Percentiles rank a stretch among this genome's conserved stretches.
Evolutionary conservation across 2,329 filamentous ascomycete species (phyloP).

Genomic region (Lachnellula arida): DNA sequence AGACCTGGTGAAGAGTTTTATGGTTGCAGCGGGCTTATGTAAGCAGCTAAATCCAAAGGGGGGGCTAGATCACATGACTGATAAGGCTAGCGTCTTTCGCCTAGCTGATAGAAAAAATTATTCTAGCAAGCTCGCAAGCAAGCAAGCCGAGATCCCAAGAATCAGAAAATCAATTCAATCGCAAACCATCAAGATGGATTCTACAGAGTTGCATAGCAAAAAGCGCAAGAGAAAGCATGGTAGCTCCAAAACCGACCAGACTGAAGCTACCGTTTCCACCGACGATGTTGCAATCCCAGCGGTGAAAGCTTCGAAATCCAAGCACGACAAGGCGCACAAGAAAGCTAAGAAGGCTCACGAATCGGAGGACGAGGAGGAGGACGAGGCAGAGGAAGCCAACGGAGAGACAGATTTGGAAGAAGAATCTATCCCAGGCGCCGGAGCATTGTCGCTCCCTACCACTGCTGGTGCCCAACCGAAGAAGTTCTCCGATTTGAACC

Average conservation of each 20-base stretch:
- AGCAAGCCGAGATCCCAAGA: not conserved
- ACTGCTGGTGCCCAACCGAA: constrained; percentile 13
- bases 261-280: constrained; percentile 7
- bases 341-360: constrained; percentile 35
- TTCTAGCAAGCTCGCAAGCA: not conserved
- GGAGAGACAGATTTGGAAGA: constrained; percentile 17
- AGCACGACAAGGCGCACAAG: constrained; percentile 25
- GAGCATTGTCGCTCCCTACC: constrained; percentile 20
- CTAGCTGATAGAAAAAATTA: constrained; percentile 16
- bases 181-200: constrained; percentile 22
- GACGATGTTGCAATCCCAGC: constrained; percentile 8
- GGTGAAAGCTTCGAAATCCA: constrained; percentile 20
- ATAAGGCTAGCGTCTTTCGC: constrained; percentile 13
- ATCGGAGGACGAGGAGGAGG: constrained; percentile 25
- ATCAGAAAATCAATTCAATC: not conserved
- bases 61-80: not conserved
- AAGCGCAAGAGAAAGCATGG: constrained; percentile 34
- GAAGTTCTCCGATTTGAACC: constrained; percentile 56
- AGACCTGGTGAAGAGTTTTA: too few relatives aligned
- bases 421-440: constrained; percentile 16
- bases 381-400: constrained; percentile 13
- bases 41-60: too few relatives aligned
- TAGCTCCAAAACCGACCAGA: constrained; percentile 17
- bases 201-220: constrained; percentile 26
- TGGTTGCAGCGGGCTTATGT: too few relatives aligned